phyloP scores from a whole-genome alignment of 176 grass and related monocot genomes.

The Oryza glaberrima region DNA sequence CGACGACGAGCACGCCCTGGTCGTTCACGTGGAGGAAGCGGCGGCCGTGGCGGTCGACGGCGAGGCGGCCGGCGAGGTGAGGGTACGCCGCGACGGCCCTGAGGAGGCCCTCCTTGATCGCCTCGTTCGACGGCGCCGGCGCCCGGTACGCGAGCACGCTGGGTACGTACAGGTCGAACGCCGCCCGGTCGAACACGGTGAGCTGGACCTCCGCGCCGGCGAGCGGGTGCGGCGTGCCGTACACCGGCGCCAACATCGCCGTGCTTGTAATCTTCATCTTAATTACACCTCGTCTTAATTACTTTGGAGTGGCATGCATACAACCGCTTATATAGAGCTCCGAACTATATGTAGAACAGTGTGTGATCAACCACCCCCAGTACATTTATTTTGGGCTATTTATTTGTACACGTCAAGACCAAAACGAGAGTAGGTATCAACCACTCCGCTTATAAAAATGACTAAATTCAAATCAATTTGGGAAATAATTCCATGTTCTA shows the following conservation, averaged over 20 bases:
- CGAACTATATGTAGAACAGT: not conserved
- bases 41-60: not conserved
- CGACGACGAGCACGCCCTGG: conserved; percentile 42
- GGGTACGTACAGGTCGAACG: conserved; percentile 39
- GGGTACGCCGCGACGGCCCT: conserved; percentile 30
- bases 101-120: conserved; percentile 37
- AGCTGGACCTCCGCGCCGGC: conserved; percentile 30
- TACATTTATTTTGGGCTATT: not conserved
- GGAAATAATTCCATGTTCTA: too few relatives aligned
- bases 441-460: not conserved
- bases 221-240: not conserved
- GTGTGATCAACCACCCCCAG: not conserved
- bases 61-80: conserved; percentile 22
- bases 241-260: conserved; percentile 11
- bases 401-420: not conserved
- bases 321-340: not conserved
- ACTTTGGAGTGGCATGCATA: not conserved
- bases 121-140: conserved; percentile 41
- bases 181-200: conserved; percentile 53
- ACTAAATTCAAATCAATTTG: too few relatives aligned
- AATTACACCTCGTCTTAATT: not conserved
- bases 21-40: conserved; percentile 33
- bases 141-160: conserved; percentile 41
- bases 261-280: not conserved
- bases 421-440: not conserved